These are phyloP conservation scores for Golubevia sp. DNA, from an alignment of 1,284 basidiomycete species.

Conservation along the genomic window DNA sequence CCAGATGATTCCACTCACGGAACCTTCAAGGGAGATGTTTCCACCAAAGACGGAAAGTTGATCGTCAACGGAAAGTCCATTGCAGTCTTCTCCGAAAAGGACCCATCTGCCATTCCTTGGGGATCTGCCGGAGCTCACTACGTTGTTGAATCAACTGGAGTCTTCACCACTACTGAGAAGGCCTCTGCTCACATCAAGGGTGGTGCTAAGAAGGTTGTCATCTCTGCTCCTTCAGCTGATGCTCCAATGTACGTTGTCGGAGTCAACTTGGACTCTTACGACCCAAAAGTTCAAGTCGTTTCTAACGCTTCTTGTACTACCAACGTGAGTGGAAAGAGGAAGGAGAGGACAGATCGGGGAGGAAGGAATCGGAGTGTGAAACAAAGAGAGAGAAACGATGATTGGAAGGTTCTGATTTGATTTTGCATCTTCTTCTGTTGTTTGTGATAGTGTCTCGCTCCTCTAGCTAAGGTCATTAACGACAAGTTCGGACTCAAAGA, in stretches of 20 bases:
- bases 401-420: too few relatives aligned
- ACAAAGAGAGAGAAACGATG: too few relatives aligned
- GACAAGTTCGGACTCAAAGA: constrained; percentile 69
- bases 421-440: too few relatives aligned
- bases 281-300: constrained; percentile 83
- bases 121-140: constrained; percentile 80
- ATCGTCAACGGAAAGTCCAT: constrained; percentile 81
- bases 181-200: constrained; percentile 94
- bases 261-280: constrained; percentile 95
- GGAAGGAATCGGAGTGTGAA: too few relatives aligned
- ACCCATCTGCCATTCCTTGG: constrained; percentile 88
- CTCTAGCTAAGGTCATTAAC: constrained; percentile 96
- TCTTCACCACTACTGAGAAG: constrained; percentile 92
- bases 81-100: constrained; percentile 78
- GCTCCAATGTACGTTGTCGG: constrained; percentile 85
- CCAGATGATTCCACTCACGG: constrained; percentile 89
- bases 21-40: constrained; percentile 85
- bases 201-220: constrained; percentile 99
- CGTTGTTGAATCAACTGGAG: constrained; percentile 98
- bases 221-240: constrained; percentile 97
- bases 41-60: constrained; percentile 86
- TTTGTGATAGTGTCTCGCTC: constrained; percentile 70
- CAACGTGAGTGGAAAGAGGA: constrained; percentile 66
- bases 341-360: too few relatives aligned
- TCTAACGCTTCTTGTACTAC: constrained; percentile 99